These are phyloP conservation scores for Chloromonas sp. DNA, from an alignment of 163 green algal species.

Conservation along the genomic window DNA sequence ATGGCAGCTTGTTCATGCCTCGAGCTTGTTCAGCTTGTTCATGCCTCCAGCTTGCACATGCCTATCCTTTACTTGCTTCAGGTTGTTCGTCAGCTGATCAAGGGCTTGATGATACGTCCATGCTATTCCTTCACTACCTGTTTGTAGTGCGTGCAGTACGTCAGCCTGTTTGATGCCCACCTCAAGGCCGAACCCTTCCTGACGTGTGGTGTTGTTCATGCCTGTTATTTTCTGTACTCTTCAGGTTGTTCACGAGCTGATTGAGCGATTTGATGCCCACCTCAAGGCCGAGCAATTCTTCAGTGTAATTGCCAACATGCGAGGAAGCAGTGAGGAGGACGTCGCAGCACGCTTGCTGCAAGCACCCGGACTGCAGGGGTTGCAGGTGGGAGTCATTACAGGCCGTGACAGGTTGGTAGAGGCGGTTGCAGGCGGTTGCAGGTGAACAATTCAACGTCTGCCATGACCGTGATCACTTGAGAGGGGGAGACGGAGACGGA, in stretches of 20 bases:
- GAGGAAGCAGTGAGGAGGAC: constrained; percentile 53
- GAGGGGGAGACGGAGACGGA: too few relatives aligned
- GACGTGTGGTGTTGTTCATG: neutral
- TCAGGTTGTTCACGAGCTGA: constrained; percentile 83
- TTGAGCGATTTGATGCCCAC: constrained; percentile 97
- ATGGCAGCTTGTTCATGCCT: too few relatives aligned
- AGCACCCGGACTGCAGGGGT: constrained; percentile 42
- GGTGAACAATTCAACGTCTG: too few relatives aligned
- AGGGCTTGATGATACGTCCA: too few relatives aligned
- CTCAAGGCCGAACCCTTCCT: constrained; percentile 73
- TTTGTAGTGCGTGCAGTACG: too few relatives aligned
- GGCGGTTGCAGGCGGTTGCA: too few relatives aligned
- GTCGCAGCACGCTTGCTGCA: constrained; percentile 59
- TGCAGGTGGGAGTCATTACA: constrained; percentile 20
- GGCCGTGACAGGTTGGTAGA: neutral
- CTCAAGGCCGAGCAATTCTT: constrained; percentile 78
- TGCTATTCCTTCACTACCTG: too few relatives aligned
- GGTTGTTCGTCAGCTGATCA: neutral
- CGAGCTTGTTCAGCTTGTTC: too few relatives aligned
- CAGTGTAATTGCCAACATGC: constrained; percentile 88
- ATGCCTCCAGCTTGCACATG: too few relatives aligned
- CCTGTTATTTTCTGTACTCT: neutral
- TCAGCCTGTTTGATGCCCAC: constrained; percentile 82
- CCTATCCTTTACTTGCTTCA: neutral
- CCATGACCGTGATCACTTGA: too few relatives aligned